Percentiles rank a stretch among this genome's conserved stretches.
Evolutionary conservation across 768 basidiomycete genomes (phyloP).

Genomic region (Coprinopsis cinerea): DNA sequence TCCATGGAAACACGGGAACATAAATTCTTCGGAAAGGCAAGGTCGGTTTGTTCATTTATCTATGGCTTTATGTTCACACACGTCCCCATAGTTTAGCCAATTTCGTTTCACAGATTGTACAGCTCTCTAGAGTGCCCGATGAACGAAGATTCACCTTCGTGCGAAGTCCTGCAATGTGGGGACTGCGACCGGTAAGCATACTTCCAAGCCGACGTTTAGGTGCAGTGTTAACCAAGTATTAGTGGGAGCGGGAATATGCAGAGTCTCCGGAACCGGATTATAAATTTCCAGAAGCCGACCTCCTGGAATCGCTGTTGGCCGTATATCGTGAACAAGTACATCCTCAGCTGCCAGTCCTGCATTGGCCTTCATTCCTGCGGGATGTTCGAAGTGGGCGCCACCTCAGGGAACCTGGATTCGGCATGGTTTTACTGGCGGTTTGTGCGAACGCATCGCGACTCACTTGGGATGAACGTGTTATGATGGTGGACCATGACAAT

Average conservation of each 20-base stretch:
- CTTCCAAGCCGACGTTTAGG: background rate
- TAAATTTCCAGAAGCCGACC: conserved; percentile 41
- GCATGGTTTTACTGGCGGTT: conserved; percentile 51
- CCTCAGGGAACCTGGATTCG: conserved; percentile 45
- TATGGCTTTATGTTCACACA: background rate
- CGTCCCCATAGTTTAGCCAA: conserved; percentile 31
- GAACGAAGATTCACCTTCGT: too few relatives aligned
- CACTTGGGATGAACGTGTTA: conserved; percentile 43
- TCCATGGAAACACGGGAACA: conserved; percentile 24
- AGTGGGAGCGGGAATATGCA: conserved; percentile 33
- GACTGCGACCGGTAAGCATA: conserved; percentile 21
- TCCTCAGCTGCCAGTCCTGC: conserved; percentile 52
- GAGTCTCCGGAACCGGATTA: conserved; percentile 22
- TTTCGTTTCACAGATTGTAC: conserved; percentile 35
- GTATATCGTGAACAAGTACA: conserved; percentile 57
- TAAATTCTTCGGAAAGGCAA: conserved; percentile 38
- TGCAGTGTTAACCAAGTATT: background rate
- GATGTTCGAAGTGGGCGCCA: conserved; percentile 43
- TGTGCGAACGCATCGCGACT: conserved; percentile 60
- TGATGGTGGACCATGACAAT: conserved; percentile 14
- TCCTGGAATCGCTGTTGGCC: conserved; percentile 44
- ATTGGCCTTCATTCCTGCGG: conserved; percentile 57
- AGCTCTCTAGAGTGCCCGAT: conserved; percentile 13
- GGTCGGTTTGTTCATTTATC: conserved; percentile 15
- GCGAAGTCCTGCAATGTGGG: conserved; percentile 25